Evolutionary conservation across 805 yeast genomes (phyloP), one percentile per base, ranked within the genome.

Genomic region (Nakazawaea pomicola): DNA sequence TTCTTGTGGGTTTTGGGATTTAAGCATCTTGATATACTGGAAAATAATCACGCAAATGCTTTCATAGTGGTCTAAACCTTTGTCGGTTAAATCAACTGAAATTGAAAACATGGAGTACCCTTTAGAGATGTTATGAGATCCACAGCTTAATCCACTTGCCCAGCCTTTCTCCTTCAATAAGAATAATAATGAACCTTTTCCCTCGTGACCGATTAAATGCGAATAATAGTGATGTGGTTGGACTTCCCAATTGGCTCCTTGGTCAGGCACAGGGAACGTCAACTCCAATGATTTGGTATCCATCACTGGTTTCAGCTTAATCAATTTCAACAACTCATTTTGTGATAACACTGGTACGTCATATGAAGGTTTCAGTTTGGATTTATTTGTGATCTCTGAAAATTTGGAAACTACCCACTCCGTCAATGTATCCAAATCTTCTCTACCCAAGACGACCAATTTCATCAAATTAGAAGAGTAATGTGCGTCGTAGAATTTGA

Each of bases 141-240:
- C 96, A 25, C 89, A 78, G 28, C 88, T 76, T 39, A 91, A 68
- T 14, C 76, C 81, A 49, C 76, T 83, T 6, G 91, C 95, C 88
- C 90, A 85, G 11, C 90, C 84, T 48, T 73, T 65, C 25, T 64
- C 57, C 61, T 88, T 91, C 49, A 91, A 72, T 48, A 70, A 72
- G 42, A 80, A 74, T 27, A 88, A 67, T 15, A 91, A 58, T 2
- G 96, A 88, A 2, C 98, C 98, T 36, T 80, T 71, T 36, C 93
- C 85, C 64, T 91, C 99, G 60, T 91, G 98, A 30, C 98, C 98
- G 36, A 91, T 64, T 40, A 93, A 67, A 58, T 93, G 97, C 16
- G 90, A 76, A 49, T 67, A 73, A 60, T 88, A 84, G 42, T 72
- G 76, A 6, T 76, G 70, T 0, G 97, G 95, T 50, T 78, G 78